phyloP scores from a whole-genome alignment of 495 filamentous ascomycete species.

The Pyronema omphalodes region DNA sequence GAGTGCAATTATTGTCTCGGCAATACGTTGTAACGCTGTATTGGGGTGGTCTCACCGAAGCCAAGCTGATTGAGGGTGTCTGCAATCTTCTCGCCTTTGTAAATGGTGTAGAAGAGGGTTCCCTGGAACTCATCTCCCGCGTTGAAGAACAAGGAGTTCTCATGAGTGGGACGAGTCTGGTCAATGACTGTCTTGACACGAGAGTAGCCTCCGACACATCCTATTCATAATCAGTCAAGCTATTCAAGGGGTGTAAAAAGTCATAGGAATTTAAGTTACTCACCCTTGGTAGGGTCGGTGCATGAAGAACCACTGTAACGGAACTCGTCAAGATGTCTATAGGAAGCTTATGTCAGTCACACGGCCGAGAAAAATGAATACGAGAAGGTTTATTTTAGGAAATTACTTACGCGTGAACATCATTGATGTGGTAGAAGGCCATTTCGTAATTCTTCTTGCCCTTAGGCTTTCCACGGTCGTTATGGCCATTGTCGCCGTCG shows the following conservation, averaged over 20 bases:
- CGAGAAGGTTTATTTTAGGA: neutral
- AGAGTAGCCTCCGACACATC: constrained; percentile 41
- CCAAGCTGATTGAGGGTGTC: constrained; percentile 40
- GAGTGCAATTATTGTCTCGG: neutral
- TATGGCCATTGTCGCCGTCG: no score
- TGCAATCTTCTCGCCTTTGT: constrained; percentile 43
- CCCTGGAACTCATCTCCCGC: constrained; percentile 44
- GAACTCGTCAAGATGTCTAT: constrained; percentile 37
- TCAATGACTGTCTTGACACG: constrained; percentile 36
- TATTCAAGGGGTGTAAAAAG: neutral
- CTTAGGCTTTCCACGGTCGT: neutral
- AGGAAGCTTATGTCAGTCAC: neutral
- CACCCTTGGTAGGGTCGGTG: constrained; percentile 28
- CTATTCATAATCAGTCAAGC: constrained; percentile 5
- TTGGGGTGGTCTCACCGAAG: constrained; percentile 37
- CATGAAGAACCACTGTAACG: constrained; percentile 37
- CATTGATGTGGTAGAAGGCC: constrained; percentile 44
- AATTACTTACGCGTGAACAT: constrained; percentile 33
- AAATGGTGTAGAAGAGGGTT: constrained; percentile 40
- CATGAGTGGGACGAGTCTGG: constrained; percentile 31
- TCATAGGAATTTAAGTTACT: neutral
- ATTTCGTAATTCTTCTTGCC: constrained; percentile 36
- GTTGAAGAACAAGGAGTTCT: constrained; percentile 37
- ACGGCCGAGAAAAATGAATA: neutral
- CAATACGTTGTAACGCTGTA: neutral